Base-by-base conservation (phyloP, 2,329 filamentous ascomycete genomes). In the Aspergillus calidoustus region DNA sequence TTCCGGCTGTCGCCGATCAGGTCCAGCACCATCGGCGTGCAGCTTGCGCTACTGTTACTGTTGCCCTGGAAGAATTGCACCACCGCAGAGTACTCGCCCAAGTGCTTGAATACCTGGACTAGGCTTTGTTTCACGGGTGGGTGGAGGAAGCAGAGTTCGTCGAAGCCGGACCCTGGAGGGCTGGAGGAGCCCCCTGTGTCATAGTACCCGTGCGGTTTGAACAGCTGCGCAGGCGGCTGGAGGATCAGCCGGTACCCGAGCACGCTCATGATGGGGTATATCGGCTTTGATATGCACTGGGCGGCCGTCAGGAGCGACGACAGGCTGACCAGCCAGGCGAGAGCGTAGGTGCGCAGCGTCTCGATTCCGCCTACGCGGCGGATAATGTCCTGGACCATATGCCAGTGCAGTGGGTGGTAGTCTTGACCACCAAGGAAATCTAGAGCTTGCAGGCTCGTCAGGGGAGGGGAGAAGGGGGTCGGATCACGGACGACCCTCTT, bases 321-420 rank as follows among this genome's bases (percentile, higher is more conserved):
- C 4, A 59, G 23, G n/a, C 34, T 30, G 9, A 59, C 19, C 47
- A 61, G 30, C 58, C 58, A 64, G 15, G 54, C 44, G 9, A 64
- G 38, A 2, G 54, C 61, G 17, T 23, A 64, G 1, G 51, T 15
- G 19, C 17, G 44, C 25, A 64, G 23, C 4, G 17, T 47, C 11
- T 52, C 25, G 15, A 64, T 55, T 1, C 61, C 61, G 2, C 61
- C 58, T n/a, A 61, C 46, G 3, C 54, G 53, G 7, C 23, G 30
- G 4, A 64, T 19, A 2, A 61, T 46, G 28, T 57, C 30, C 17
- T 58, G 51, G n/a, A 64, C 51, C n/a, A 61, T 23, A 6, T 31
- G 43, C 62, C 62, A 61, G 23, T 64, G 62, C 15, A 43, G 34
- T 3, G 43, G n/a, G 47, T 64, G 54, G 34, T 64, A 64, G 2